phyloP scores from a whole-genome alignment of 768 basidiomycete species.

The Paxillus rubicundulus region DNA sequence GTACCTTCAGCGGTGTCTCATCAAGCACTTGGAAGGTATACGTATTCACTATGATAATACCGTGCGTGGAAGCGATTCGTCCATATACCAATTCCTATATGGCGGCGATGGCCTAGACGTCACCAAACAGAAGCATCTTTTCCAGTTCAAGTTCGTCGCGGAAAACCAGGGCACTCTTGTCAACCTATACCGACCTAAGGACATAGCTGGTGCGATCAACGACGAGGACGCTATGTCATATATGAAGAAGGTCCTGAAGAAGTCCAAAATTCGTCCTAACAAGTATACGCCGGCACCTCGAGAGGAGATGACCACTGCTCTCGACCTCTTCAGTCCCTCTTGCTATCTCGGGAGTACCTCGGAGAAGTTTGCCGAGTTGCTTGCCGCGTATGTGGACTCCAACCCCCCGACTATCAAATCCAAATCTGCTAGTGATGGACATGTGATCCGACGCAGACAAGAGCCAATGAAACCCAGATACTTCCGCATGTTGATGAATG shows the following conservation, averaged over 20 bases:
- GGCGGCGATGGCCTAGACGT: constrained; percentile 97
- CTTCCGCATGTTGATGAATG: constrained; percentile 83
- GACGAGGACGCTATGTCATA: constrained; percentile 64
- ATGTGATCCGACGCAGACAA: constrained; percentile 44
- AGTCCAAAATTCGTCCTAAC: constrained; percentile 45
- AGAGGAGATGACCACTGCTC: constrained; percentile 64
- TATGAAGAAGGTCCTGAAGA: constrained; percentile 91
- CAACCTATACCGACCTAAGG: constrained; percentile 63
- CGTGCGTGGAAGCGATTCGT: constrained; percentile 91
- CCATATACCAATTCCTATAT: constrained; percentile 94
- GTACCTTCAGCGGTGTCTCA: constrained; percentile 95
- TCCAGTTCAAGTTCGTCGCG: constrained; percentile 91
- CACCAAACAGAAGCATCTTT: constrained; percentile 93
- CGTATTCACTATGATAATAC: constrained; percentile 98
- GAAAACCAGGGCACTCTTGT: constrained; percentile 81
- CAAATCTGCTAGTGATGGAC: constrained; percentile 38
- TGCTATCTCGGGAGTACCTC: constrained; percentile 87
- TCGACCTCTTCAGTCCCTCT: constrained; percentile 76
- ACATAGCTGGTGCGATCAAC: constrained; percentile 57
- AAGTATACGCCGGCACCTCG: constrained; percentile 47
- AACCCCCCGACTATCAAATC: constrained; percentile 59
- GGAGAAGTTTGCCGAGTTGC: constrained; percentile 80
- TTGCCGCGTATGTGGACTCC: constrained; percentile 74
- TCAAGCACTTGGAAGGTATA: constrained; percentile 97
- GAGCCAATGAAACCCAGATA: constrained; percentile 46